Conservation (phyloP, 129 eudicot species). For the Arctium lappa region DNA sequence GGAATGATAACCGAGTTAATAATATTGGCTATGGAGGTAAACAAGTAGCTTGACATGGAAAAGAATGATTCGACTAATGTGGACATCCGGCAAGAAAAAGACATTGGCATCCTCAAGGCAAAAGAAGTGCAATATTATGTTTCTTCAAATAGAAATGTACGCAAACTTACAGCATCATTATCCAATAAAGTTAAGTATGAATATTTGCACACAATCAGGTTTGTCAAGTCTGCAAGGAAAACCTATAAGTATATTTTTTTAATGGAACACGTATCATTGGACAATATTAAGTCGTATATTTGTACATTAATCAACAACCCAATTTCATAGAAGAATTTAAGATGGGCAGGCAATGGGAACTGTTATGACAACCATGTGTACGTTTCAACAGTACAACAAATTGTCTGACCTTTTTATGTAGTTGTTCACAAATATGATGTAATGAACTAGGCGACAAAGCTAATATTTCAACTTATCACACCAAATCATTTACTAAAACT, state of each 20-base stretch:
- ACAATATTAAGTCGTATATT: background rate
- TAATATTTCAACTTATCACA: background rate
- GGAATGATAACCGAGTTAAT: background rate
- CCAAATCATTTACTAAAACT: background rate
- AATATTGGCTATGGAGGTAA: background rate
- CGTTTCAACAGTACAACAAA: background rate
- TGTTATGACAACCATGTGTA: background rate
- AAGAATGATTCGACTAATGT: background rate
- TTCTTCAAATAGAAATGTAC: background rate
- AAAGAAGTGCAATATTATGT: too few relatives aligned
- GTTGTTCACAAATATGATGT: background rate
- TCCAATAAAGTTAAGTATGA: background rate
- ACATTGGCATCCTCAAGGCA: background rate
- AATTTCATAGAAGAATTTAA: background rate
- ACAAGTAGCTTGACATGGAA: background rate
- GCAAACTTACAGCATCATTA: background rate
- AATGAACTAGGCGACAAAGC: background rate
- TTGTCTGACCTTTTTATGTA: background rate
- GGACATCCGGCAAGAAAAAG: background rate
- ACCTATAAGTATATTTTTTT: background rate
- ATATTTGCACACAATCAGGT: background rate
- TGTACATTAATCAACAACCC: background rate
- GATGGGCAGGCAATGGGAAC: background rate
- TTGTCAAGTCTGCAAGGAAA: background rate
- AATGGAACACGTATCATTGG: background rate